Conservation (phyloP, 1,284 basidiomycete genomes). For the Melampsora americana region DNA sequence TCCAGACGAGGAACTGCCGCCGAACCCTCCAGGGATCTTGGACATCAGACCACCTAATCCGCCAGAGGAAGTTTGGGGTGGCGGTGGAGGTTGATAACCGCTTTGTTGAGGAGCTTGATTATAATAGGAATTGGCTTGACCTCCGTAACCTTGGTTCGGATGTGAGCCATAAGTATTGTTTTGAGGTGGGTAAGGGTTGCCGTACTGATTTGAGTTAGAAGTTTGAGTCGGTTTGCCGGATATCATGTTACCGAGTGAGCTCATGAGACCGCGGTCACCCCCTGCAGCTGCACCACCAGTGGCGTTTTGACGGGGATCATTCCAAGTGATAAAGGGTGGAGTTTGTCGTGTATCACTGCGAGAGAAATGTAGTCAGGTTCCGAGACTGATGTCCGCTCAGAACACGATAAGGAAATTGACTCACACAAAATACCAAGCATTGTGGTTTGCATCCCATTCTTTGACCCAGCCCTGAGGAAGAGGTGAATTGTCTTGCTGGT, state of each 20-base stretch:
- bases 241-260: constrained; percentile 5
- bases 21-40: constrained; percentile 13
- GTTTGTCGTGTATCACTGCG: constrained; percentile 27
- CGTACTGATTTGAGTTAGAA: background rate
- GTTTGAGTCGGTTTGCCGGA: constrained; percentile 15
- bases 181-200: constrained; percentile 1
- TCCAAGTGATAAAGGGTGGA: constrained; percentile 24
- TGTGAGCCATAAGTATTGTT: background rate
- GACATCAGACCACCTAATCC: constrained; percentile 6
- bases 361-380: background rate
- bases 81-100: background rate
- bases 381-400: background rate
- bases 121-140: constrained; percentile 9
- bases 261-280: constrained; percentile 24
- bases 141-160: background rate
- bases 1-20: background rate
- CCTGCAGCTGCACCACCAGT: background rate
- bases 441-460: constrained; percentile 32
- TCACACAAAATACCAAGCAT: constrained; percentile 36
- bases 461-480: constrained; percentile 30
- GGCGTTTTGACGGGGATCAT: constrained; percentile 6
- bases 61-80: background rate
- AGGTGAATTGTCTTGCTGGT: background rate
- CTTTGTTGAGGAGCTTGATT: constrained; percentile 2
- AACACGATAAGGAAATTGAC: background rate